A percentile compares a stretch with the other conserved stretches of the same genome.
Conservation (phyloP, 805 yeast species). For the Teunomyces funiuensis region DNA sequence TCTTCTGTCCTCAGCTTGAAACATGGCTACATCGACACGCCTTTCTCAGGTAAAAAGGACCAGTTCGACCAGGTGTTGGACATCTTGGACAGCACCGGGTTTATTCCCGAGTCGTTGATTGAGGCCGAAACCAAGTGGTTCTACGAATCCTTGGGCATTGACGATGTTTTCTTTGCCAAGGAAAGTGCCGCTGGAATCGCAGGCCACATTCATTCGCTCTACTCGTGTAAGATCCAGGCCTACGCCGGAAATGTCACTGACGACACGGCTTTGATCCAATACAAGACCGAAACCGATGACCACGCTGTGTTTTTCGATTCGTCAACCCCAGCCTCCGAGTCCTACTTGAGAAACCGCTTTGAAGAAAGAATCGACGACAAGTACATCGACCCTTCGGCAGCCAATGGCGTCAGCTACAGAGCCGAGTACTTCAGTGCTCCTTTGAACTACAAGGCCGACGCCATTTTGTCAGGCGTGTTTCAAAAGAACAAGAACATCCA, state of each 20-base stretch:
- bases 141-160: slow-evolving; percentile 83
- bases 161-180: slow-evolving; percentile 86
- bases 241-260: slow-evolving; percentile 57
- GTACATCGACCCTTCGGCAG: slow-evolving; percentile 60
- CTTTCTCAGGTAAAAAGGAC: slow-evolving; percentile 75
- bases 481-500: slow-evolving; percentile 35
- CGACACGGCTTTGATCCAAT: slow-evolving; percentile 59
- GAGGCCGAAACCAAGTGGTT: slow-evolving; percentile 90
- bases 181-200: slow-evolving; percentile 81
- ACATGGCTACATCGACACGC: slow-evolving; percentile 70
- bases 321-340: slow-evolving; percentile 36
- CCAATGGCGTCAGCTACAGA: slow-evolving; percentile 50
- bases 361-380: slow-evolving; percentile 80
- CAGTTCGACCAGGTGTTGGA: slow-evolving; percentile 85
- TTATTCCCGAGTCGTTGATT: slow-evolving; percentile 83
- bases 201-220: slow-evolving; percentile 80
- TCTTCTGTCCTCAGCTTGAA: slow-evolving; percentile 32
- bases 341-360: slow-evolving; percentile 45
- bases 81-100: slow-evolving; percentile 75
- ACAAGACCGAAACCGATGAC: slow-evolving; percentile 74
- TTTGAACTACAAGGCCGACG: slow-evolving; percentile 46
- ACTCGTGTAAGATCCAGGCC: slow-evolving; percentile 91
- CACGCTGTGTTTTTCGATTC: slow-evolving; percentile 93
- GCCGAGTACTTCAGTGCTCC: slow-evolving; percentile 79
- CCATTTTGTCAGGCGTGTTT: slow-evolving; percentile 40